These are phyloP conservation scores for Capsicum pubescens DNA, from an alignment of 257 asterid genomes.

Conservation along the genomic window DNA sequence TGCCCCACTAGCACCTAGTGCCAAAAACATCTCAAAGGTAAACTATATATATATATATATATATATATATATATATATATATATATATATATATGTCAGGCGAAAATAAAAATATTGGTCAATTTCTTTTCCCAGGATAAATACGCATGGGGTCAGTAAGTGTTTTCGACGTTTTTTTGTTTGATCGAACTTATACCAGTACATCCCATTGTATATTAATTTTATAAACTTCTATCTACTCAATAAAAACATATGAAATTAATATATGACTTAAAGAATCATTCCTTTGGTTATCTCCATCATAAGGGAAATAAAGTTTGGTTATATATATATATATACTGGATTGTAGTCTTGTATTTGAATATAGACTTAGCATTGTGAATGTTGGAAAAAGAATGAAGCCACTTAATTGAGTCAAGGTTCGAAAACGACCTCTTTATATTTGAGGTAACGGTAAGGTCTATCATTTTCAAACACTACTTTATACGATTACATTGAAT, in stretches of 20 bases:
- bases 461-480: too few species aligned
- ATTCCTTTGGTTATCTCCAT: background rate
- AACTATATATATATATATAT: too few species aligned
- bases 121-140: background rate
- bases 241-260: background rate
- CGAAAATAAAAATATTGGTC: background rate
- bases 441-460: too few species aligned
- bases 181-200: background rate
- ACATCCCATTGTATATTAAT: background rate
- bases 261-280: background rate
- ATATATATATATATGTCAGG: background rate
- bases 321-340: too few species aligned
- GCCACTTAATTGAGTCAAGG: too few species aligned
- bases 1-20: too few species aligned
- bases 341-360: background rate
- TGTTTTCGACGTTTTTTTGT: background rate
- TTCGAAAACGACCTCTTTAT: too few species aligned
- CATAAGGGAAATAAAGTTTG: conserved; percentile 21
- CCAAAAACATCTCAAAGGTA: too few species aligned
- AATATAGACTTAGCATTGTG: background rate
- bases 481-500: too few species aligned
- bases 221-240: background rate
- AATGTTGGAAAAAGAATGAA: too few species aligned
- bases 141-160: background rate
- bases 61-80: too few species aligned